These are phyloP conservation scores for Ananas comosus DNA, from an alignment of 176 grass and related monocot species.

Conservation along the genomic window DNA sequence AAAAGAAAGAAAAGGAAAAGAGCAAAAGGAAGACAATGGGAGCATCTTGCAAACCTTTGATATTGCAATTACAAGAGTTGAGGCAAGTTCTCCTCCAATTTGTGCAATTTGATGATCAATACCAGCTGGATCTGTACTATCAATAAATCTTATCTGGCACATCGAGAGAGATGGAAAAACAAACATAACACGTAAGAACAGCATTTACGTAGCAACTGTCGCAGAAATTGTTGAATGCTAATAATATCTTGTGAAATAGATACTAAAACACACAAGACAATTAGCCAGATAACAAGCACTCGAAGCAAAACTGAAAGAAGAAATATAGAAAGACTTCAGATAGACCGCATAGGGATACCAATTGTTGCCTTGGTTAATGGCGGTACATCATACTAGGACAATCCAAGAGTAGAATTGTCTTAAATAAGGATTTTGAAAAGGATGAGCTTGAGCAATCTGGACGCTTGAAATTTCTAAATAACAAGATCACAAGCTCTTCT, in stretches of 20 bases:
- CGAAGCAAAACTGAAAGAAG: too few species aligned
- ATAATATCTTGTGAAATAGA: neutral
- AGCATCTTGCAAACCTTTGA: conserved; percentile 53
- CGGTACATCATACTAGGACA: too few species aligned
- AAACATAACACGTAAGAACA: conserved; percentile 1
- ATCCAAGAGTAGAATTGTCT: too few species aligned
- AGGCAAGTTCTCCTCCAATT: conserved; percentile 69
- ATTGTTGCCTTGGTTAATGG: too few species aligned
- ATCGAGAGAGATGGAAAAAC: conserved; percentile 12
- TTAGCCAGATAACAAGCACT: too few species aligned
- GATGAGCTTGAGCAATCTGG: too few species aligned
- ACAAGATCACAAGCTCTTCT: too few species aligned
- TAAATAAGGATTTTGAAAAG: too few species aligned
- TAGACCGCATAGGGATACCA: too few species aligned
- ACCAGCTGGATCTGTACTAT: conserved; percentile 99
- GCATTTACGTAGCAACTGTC: neutral
- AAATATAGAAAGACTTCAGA: too few species aligned
- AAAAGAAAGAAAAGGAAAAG: neutral
- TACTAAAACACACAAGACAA: too few species aligned
- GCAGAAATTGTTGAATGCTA: neutral
- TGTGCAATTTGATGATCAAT: conserved; percentile 99
- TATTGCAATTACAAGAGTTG: conserved; percentile 94
- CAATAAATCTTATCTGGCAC: conserved; percentile 98
- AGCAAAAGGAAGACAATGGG: neutral
- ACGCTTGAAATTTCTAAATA: too few species aligned